Evolutionary conservation across 2,329 filamentous ascomycete species (phyloP).

Genomic region (Leptographium galeiforme): DNA sequence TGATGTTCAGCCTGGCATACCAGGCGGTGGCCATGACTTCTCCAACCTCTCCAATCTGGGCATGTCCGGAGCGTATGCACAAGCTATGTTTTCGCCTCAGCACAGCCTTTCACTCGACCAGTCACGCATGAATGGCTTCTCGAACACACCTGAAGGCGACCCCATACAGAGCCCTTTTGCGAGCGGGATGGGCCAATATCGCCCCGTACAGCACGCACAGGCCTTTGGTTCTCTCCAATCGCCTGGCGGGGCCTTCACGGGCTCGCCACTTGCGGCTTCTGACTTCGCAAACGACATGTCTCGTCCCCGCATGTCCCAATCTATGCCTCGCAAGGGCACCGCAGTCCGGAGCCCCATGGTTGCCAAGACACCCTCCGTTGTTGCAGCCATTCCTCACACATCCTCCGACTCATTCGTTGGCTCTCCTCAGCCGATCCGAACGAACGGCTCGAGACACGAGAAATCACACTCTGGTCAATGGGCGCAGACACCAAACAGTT

Average conservation of each 20-base stretch:
- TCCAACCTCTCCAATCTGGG: slow-evolving; percentile 39
- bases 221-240: slow-evolving; percentile 43
- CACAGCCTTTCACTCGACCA: slow-evolving; percentile 53
- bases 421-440: slow-evolving; percentile 62
- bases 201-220: slow-evolving; percentile 48
- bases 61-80: slow-evolving; percentile 37
- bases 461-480: slow-evolving; percentile 82
- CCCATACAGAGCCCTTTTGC: slow-evolving; percentile 86
- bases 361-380: slow-evolving; percentile 60
- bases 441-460: slow-evolving; percentile 52
- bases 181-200: slow-evolving; percentile 64
- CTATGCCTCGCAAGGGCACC: slow-evolving; percentile 60
- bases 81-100: slow-evolving; percentile 38
- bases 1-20: slow-evolving; percentile 36
- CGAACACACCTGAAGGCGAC: slow-evolving; percentile 80
- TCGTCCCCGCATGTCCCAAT: slow-evolving; percentile 44
- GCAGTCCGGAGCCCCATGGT: slow-evolving; percentile 68
- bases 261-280: slow-evolving; percentile 33
- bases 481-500: slow-evolving; percentile 74
- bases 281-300: slow-evolving; percentile 33
- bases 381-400: slow-evolving; percentile 57
- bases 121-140: slow-evolving; percentile 65
- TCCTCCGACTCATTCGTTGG: slow-evolving; percentile 54
- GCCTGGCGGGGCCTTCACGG: slow-evolving; percentile 32
- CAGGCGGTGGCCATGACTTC: slow-evolving; percentile 42